phyloP scores from a whole-genome alignment of 2,329 filamentous ascomycete species.

The Penicillium sp. region DNA sequence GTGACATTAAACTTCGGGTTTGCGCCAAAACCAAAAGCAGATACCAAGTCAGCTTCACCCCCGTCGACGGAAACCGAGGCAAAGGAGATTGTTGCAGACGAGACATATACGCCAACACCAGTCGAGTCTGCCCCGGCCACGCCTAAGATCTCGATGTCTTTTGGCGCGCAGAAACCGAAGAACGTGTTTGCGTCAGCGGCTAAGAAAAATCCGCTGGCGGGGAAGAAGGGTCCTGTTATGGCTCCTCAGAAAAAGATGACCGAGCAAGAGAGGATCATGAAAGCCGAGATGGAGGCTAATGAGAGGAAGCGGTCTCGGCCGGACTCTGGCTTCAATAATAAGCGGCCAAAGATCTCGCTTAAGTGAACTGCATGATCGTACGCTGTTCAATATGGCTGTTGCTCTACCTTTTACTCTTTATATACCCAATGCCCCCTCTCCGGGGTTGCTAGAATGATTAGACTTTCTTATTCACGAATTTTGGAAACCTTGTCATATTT shows the following conservation, averaged over 20 bases:
- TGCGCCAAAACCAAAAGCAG: constrained; percentile 24
- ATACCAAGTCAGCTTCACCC: constrained; percentile 25
- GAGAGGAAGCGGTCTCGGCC: constrained; percentile 61
- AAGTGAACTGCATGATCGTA: background rate
- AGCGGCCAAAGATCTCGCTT: constrained; percentile 29
- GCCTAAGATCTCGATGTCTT: constrained; percentile 61
- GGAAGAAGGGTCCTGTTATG: constrained; percentile 60
- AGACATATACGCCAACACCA: constrained; percentile 4
- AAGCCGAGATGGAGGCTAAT: constrained; percentile 63
- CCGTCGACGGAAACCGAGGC: constrained; percentile 23
- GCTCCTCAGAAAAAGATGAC: constrained; percentile 79
- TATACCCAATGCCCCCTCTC: no score
- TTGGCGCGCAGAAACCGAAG: constrained; percentile 55
- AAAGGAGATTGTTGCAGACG: constrained; percentile 13
- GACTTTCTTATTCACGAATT: no score
- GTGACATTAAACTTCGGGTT: constrained; percentile 67
- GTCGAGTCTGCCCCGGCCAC: constrained; percentile 5
- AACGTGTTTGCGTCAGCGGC: constrained; percentile 63
- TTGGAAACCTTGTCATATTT: no score
- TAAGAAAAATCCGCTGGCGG: constrained; percentile 69
- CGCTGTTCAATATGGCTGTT: no score
- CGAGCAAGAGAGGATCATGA: constrained; percentile 86
- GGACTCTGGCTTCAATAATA: constrained; percentile 31
- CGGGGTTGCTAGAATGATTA: no score
- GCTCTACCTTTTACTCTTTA: no score